Evolutionary conservation across 1,284 basidiomycete species (phyloP).

Genomic region (Heterobasidion irregulare): DNA sequence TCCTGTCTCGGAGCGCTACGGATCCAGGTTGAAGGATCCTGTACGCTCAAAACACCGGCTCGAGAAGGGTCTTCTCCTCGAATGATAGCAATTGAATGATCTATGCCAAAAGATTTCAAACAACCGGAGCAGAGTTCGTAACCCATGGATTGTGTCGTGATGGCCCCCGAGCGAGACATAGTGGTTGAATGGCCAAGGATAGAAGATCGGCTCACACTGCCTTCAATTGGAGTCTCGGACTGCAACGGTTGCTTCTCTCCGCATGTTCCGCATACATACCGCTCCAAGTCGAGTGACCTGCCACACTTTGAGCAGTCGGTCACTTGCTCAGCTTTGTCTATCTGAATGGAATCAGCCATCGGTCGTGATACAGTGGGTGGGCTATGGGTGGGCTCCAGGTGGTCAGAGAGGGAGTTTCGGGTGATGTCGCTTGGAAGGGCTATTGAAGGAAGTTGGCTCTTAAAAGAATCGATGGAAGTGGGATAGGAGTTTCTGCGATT

Average conservation of each 20-base stretch:
- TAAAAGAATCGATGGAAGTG: no score
- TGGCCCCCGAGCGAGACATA: background rate
- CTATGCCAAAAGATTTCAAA: constrained; percentile 67
- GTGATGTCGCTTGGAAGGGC: no score
- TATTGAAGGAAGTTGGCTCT: no score
- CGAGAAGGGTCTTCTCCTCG: constrained; percentile 4
- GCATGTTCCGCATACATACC: constrained; percentile 82
- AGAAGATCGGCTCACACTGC: constrained; percentile 11
- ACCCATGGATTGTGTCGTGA: constrained; percentile 27
- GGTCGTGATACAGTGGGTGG: no score
- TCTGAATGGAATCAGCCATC: no score
- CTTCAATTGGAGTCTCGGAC: no score
- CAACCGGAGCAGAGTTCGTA: constrained; percentile 81
- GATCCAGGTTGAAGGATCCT: constrained; percentile 30
- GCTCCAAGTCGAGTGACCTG: constrained; percentile 61
- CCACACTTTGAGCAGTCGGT: constrained; percentile 81
- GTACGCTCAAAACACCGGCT: constrained; percentile 32
- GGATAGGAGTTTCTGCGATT: no score
- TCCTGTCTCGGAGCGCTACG: constrained; percentile 59
- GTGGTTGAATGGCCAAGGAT: background rate
- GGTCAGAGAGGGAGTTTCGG: no score
- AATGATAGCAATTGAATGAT: constrained; percentile 55
- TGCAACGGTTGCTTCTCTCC: constrained; percentile 53
- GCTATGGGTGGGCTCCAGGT: no score
- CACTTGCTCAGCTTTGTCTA: constrained; percentile 30